Evolutionary conservation across 495 filamentous ascomycete species (phyloP).

Genomic region (Parachaetomium inaequale): DNA sequence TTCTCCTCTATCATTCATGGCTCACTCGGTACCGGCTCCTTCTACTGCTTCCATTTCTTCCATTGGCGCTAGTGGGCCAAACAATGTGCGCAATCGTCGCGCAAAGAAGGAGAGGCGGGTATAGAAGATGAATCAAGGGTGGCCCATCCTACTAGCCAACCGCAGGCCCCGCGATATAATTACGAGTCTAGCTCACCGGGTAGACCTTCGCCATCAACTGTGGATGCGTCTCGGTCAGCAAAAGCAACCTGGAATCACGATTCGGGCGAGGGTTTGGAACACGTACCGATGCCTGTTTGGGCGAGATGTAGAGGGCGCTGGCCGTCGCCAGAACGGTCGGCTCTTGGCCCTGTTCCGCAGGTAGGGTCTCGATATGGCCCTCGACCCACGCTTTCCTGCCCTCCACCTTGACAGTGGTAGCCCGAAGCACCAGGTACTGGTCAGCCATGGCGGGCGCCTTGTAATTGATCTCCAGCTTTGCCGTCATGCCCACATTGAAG

Average conservation of each 20-base stretch:
- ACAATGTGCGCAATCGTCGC: too few species aligned
- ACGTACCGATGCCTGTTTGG: constrained; percentile 73
- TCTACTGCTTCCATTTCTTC: too few species aligned
- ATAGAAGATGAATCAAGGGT: neutral
- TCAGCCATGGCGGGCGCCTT: constrained; percentile 70
- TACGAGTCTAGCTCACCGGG: constrained; percentile 31
- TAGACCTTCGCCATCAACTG: constrained; percentile 35
- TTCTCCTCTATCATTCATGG: too few species aligned
- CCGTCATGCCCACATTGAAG: constrained; percentile 85
- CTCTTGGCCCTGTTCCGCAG: constrained; percentile 38
- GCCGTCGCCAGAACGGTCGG: constrained; percentile 35
- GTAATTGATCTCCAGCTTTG: constrained; percentile 88
- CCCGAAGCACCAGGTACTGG: constrained; percentile 73
- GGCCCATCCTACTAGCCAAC: neutral
- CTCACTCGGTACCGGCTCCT: too few species aligned
- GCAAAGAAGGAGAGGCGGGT: too few species aligned
- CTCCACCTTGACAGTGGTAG: constrained; percentile 81
- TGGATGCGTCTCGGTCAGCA: neutral
- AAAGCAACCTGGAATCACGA: neutral
- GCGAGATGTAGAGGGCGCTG: constrained; percentile 85
- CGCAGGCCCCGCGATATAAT: neutral
- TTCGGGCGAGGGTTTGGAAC: neutral
- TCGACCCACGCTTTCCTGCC: constrained; percentile 96
- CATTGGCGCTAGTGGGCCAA: too few species aligned
- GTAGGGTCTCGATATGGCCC: constrained; percentile 81